phyloP scores from a whole-genome alignment of 257 asterid genomes.

The Ligustrum vulgare region DNA sequence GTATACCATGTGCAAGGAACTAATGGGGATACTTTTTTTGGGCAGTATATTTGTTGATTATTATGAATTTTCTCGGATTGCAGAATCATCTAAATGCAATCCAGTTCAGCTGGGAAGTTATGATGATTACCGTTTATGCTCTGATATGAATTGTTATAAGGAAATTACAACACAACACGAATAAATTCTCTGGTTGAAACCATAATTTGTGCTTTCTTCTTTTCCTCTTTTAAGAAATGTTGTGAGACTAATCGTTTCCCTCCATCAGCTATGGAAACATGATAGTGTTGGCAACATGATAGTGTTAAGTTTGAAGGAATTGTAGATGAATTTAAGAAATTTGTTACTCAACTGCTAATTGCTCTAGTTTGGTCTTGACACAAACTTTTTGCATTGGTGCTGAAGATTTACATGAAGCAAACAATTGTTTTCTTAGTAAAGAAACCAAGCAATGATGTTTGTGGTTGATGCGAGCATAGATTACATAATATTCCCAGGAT shows the following conservation, averaged over 20 bases:
- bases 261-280: background rate
- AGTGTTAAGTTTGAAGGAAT: background rate
- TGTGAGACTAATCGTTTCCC: background rate
- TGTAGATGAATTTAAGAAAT: background rate
- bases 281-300: background rate
- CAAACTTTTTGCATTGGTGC: background rate
- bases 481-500: background rate
- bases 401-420: background rate
- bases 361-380: background rate
- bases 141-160: background rate
- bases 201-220: background rate
- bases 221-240: background rate
- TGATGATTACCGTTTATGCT: background rate
- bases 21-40: background rate
- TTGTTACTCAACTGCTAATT: background rate
- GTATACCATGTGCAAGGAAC: constrained; percentile 2
- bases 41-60: background rate
- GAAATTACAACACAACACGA: background rate
- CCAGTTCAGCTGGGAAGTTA: background rate
- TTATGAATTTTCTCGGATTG: background rate
- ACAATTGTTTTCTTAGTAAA: background rate
- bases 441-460: background rate
- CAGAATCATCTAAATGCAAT: background rate
- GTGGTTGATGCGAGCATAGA: background rate
- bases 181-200: background rate